phyloP scores from a whole-genome alignment of 2,329 filamentous ascomycete genomes.

The Teratosphaeria nubilosa region DNA sequence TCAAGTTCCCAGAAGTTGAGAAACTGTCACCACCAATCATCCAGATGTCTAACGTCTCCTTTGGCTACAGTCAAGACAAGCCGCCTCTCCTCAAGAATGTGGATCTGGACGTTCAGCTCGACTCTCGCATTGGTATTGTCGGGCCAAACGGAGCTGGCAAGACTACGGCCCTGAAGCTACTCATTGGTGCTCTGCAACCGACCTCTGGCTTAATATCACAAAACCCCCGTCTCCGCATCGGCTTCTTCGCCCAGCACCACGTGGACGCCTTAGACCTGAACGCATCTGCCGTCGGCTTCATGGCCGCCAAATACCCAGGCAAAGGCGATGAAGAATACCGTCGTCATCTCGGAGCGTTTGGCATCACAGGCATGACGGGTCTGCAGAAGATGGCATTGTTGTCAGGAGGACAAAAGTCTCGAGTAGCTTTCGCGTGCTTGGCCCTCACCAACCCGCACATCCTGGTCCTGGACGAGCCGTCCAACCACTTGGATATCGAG shows the following conservation, averaged over 20 bases:
- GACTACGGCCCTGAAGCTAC: slow-evolving; percentile 94
- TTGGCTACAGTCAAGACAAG: slow-evolving; percentile 75
- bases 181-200: slow-evolving; percentile 74
- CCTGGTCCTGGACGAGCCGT: slow-evolving; percentile 93
- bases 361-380: slow-evolving; percentile 85
- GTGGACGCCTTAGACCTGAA: slow-evolving; percentile 90
- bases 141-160: slow-evolving; percentile 98
- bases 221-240: slow-evolving; percentile 78
- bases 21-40: slow-evolving; percentile 96
- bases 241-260: slow-evolving; percentile 98
- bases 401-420: slow-evolving; percentile 95
- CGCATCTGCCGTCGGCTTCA: slow-evolving; percentile 84
- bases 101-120: slow-evolving; percentile 92
- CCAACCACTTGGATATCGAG: slow-evolving; percentile 97
- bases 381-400: slow-evolving; percentile 90
- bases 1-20: slow-evolving; percentile 95
- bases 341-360: slow-evolving; percentile 78
- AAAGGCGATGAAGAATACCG: slow-evolving; percentile 95
- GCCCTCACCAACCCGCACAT: slow-evolving; percentile 93
- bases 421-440: slow-evolving; percentile 95
- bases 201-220: slow-evolving; percentile 74
- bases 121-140: slow-evolving; percentile 98
- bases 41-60: slow-evolving; percentile 87
- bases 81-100: slow-evolving; percentile 66
- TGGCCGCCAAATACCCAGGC: slow-evolving; percentile 85